A percentile compares a stretch with the other conserved stretches of the same genome.
phyloP scores from a whole-genome alignment of 2,329 filamentous ascomycete species.

The Xylariaceae sp. region DNA sequence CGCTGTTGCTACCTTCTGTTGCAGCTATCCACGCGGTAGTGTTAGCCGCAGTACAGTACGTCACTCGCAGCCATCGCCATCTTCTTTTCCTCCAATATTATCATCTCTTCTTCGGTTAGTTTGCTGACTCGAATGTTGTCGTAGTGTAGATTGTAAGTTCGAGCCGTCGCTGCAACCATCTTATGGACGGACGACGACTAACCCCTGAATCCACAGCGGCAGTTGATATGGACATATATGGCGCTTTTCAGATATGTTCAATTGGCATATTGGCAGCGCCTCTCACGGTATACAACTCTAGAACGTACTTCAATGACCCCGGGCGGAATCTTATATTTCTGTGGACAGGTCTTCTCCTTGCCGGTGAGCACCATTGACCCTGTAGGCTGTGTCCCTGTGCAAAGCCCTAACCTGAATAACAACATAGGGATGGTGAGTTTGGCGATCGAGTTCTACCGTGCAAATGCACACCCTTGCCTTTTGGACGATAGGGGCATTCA shows the following conservation, averaged over 20 bases:
- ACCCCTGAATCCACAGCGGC: slow-evolving; percentile 40
- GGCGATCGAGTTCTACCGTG: slow-evolving; percentile 60
- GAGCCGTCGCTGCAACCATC: not conserved
- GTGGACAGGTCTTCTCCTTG: slow-evolving; percentile 57
- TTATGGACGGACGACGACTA: not conserved
- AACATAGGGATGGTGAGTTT: slow-evolving; percentile 51
- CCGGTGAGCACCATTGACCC: slow-evolving; percentile 39
- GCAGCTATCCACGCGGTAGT: slow-evolving; percentile 60
- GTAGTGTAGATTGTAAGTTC: slow-evolving; percentile 44
- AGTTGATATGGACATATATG: slow-evolving; percentile 64
- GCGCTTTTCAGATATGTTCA: slow-evolving; percentile 61
- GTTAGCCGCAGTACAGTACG: slow-evolving; percentile 49
- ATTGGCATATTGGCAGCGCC: slow-evolving; percentile 62
- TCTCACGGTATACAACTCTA: slow-evolving; percentile 54
- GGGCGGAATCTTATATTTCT: slow-evolving; percentile 62
- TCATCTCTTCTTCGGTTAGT: not conserved
- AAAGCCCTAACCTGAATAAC: not conserved
- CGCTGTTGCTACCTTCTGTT: slow-evolving; percentile 57
- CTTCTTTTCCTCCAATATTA: not conserved
- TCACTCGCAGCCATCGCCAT: not conserved
- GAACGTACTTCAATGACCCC: slow-evolving; percentile 59
- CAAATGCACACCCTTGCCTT: slow-evolving; percentile 40
- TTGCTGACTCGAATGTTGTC: not conserved
- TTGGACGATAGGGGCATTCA: slow-evolving; percentile 36
- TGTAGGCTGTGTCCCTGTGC: not conserved